Evolutionary conservation across 306 rosid species (phyloP), one percentile per base, ranked within the genome.

Genomic region (Acacia confusa): DNA sequence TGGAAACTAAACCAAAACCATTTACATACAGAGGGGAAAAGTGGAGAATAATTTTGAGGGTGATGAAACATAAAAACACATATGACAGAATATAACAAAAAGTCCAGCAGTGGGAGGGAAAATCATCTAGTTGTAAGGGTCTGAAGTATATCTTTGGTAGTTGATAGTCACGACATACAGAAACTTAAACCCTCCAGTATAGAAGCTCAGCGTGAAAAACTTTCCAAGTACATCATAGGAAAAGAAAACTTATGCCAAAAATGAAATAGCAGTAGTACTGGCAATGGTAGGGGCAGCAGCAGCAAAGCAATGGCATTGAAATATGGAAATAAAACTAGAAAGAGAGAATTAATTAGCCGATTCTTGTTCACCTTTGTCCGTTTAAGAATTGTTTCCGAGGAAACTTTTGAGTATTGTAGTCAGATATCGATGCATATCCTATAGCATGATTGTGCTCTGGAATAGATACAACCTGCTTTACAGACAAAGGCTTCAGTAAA

Each of bases 351-450:
- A 69, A 79, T 77, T 27, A 72, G 69, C 25, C 14, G 24, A 83
- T 67, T 78, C 16, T 13, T 66, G 68, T 77, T 84, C 86, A 95
- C 99, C 99, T 92, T 84, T 95, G 91, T 72, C 99, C 99, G 77
- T 83, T 82, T 74, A 72, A 64, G 86, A 86, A 95, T 73, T 81
- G 91, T 65, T 86, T 93, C 70, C 32, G 89, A 44, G 84, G 90
- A 45, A 89, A 71, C 82, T 80, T 81, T 80, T 93, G 98, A 68
- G 93, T 90, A 78, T 95, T 95, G 78, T 95, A 95, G 82, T 95
- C 99, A 52, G 80, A 88, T 78, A 81, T 19, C 1, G 90, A 90
- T 74, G 91, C 97, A 91, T 93, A 93, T 71, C 99, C 98, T 74
- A 95, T 25, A 34, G 90, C 77, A 65, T 85, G 69, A 85, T 88